Base-by-base conservation (phyloP, 257 asterid species). In the Solanum phureja region DNA sequence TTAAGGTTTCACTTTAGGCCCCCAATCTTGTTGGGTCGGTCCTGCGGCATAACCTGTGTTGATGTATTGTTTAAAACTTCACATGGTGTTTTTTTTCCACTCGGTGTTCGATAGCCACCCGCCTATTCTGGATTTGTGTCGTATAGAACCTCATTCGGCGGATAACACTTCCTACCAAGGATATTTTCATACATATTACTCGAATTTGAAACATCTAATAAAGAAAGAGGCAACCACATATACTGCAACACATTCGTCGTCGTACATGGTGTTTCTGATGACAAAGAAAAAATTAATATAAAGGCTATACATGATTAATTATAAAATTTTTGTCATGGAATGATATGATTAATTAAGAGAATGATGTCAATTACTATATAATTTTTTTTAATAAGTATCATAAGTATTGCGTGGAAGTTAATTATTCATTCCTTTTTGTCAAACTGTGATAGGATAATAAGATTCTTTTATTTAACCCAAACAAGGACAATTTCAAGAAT, bases 161-260 rank as follows among this genome's bases (percentile, higher is more conserved):
- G 35, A 33, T 33, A 33, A 1, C 5, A 0, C 1, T 44, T 44
- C 2, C 56, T 44, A 11, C 2, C 16, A 44, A 42, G 0, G 0
- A 11, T 11, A 3, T 44, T 44, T 3, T 11, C 52, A 11, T 44
- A 11, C 52, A 44, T 11, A 4, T 1, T 11, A 1, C 52, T 42
- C 5, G 35, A 11, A 11, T 42, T 1, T 42, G 1, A 42, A 11
- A 42, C 49, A 1, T 42, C 5, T 42, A 0, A 42, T 11, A 33
- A 3, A 42, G 14, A 42, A 8, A 10, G 14, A 1, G 11, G 1
- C 14, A 42, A 1, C 0, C 49, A 42, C 14, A 42, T 42, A 10
- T 1, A 1, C 1, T 8, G 11, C 5, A 42, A 0, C 4, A 42
- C 49, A 10, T 3, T 0, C 0, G 0, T 42, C 2, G 5, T 42